Evolutionary conservation across 2,329 filamentous ascomycete genomes (phyloP), one percentile per base, ranked within the genome.

Genomic region (Penicillium aurantiogriseum): DNA sequence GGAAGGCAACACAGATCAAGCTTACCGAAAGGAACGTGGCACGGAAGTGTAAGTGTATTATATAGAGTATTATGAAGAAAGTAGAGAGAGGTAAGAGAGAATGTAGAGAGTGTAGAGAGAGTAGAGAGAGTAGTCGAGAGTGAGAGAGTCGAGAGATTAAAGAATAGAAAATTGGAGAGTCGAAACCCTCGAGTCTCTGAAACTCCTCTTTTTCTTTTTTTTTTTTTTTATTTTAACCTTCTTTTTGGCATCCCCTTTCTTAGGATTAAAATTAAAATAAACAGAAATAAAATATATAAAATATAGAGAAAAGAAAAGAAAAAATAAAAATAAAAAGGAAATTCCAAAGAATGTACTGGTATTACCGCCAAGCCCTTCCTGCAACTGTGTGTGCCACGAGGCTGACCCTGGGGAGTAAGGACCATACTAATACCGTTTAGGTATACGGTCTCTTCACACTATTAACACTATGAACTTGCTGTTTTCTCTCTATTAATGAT

Each of bases 331-430:
- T n/a, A 7, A 11, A 17, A 42, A 40, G 21, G 15, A 36, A 52
- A 46, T 31, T 23, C 17, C 31, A 13, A 46, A 33, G 59, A 51
- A 57, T 57, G 49, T 54, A 56, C 48, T 47, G 36, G 43, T 54
- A 56, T 56, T 53, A 56, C 44, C 44, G 67, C 65, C 63, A 69
- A 69, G 67, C 52, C 66, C 57, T 51, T 50, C 44, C 65, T 60
- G 45, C 52, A 55, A 50, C 52, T 42, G 36, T 65, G 67, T 43
- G 54, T 65, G 67, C 67, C 67, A 69, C 67, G 68, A 69, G 68
- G 68, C 62, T 59, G 60, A 58, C 63, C 62, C 56, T 64, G 64
- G 54, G 57, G 57, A 56, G 52, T 47, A 56, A 51, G 58, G 52
- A 58, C 45, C 15, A 15, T 44, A 21, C 15, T 27, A 4, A 43